phyloP scores from a whole-genome alignment of 2,329 filamentous ascomycete genomes.

The Chaetomiaceae sp. region DNA sequence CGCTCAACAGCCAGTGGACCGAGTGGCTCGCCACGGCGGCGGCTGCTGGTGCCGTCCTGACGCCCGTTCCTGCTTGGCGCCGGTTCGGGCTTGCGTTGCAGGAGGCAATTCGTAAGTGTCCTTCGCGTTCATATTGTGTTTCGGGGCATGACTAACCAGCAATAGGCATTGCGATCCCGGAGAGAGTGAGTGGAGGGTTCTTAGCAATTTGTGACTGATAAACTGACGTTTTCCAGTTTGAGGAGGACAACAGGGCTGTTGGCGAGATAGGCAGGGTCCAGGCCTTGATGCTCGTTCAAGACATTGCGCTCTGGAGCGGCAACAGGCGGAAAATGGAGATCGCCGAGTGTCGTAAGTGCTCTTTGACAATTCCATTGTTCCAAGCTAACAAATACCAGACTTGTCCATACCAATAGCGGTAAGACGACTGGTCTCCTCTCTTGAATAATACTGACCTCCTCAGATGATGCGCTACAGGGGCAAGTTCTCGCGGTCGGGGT shows the following conservation, averaged over 20 bases:
- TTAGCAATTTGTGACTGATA: not conserved
- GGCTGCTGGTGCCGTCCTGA: conserved; percentile 56
- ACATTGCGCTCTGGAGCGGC: conserved; percentile 52
- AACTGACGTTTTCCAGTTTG: conserved; percentile 35
- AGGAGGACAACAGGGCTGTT: conserved; percentile 45
- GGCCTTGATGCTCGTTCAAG: conserved; percentile 44
- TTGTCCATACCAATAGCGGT: conserved; percentile 27
- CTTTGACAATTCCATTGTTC: not conserved
- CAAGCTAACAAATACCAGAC: conserved; percentile 21
- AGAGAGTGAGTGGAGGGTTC: conserved; percentile 25
- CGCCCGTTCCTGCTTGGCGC: conserved; percentile 53
- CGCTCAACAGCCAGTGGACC: conserved; percentile 49
- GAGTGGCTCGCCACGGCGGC: conserved; percentile 58
- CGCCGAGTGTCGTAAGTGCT: conserved; percentile 45
- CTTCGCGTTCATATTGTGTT: not conserved
- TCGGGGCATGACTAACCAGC: not conserved
- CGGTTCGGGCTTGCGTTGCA: conserved; percentile 57
- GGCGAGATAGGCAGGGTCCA: conserved; percentile 47
- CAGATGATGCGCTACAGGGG: conserved; percentile 53
- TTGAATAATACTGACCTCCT: conserved; percentile 18
- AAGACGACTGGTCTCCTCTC: not conserved
- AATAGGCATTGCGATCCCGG: conserved; percentile 32
- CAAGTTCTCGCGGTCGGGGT: conserved; percentile 54
- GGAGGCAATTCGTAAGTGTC: conserved; percentile 44
- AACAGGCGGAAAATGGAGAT: conserved; percentile 54